Evolutionary conservation across 768 basidiomycete genomes (phyloP).

Genomic region (Amyloporia xantha): DNA sequence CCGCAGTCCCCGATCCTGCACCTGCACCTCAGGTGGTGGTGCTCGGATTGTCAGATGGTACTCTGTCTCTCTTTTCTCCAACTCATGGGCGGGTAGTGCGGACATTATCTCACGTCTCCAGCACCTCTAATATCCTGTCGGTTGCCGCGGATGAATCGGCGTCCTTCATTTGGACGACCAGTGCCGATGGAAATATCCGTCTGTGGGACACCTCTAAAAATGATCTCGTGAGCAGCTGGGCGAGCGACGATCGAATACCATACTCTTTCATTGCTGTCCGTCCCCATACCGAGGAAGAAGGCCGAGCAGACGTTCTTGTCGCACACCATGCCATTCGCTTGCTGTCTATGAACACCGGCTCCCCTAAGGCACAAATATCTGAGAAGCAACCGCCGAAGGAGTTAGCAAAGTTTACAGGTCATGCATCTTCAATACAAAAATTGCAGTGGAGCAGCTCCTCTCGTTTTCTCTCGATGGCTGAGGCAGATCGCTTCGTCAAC

Average conservation of each 20-base stretch:
- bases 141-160: constrained; percentile 31
- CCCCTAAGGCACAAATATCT: constrained; percentile 6
- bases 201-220: constrained; percentile 52
- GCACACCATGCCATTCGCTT: constrained; percentile 58
- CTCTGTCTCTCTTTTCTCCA: constrained; percentile 55
- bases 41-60: constrained; percentile 56
- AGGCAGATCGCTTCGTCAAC: constrained; percentile 55
- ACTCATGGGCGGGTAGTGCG: constrained; percentile 48
- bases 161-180: constrained; percentile 45
- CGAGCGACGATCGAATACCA: constrained; percentile 51
- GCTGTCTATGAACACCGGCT: constrained; percentile 31
- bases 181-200: constrained; percentile 49
- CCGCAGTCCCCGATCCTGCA: constrained; percentile 19
- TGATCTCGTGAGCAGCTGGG: constrained; percentile 43
- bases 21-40: constrained; percentile 39
- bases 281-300: constrained; percentile 32
- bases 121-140: constrained; percentile 46
- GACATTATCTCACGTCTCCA: constrained; percentile 49
- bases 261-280: constrained; percentile 46
- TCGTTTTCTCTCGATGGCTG: constrained; percentile 54
- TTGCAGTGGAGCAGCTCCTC: constrained; percentile 43
- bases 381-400: constrained; percentile 38
- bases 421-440: constrained; percentile 49
- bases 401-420: constrained; percentile 53
- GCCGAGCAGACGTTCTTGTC: constrained; percentile 38